Conservation (phyloP, 1,139 yeast genomes). For the Nakaseomyces nivariensis region DNA sequence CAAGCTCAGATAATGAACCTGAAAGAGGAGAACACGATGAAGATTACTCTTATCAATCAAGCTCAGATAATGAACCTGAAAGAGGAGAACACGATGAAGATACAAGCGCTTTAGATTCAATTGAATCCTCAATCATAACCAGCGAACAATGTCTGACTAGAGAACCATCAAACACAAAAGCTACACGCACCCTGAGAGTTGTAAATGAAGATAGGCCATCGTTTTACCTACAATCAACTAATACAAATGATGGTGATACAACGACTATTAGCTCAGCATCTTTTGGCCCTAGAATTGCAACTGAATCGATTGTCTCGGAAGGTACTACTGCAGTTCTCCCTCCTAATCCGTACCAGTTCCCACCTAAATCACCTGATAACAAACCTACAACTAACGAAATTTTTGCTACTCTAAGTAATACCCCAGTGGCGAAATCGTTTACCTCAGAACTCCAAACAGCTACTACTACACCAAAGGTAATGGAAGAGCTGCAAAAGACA, state of each 20-base stretch:
- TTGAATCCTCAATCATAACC: neutral
- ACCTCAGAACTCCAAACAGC: neutral
- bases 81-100: neutral
- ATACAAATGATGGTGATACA: constrained; percentile 12
- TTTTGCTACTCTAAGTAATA: neutral
- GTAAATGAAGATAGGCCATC: constrained; percentile 26
- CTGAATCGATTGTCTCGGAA: neutral
- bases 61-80: neutral
- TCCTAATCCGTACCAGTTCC: neutral
- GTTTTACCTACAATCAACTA: constrained; percentile 17
- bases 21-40: neutral
- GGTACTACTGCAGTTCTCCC: neutral
- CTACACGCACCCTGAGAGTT: constrained; percentile 17
- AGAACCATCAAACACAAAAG: neutral
- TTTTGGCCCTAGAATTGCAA: neutral
- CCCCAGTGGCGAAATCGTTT: neutral
- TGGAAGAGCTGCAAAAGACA: neutral
- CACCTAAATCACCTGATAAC: neutral
- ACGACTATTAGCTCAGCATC: constrained; percentile 3
- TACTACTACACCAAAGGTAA: neutral
- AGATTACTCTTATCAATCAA: neutral
- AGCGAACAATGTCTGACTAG: neutral
- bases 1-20: neutral
- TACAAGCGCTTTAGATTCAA: neutral
- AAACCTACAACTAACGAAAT: neutral